Evolutionary conservation across 257 asterid species (phyloP), one percentile per base, ranked within the genome.

Genomic region (Jasminum sambac): DNA sequence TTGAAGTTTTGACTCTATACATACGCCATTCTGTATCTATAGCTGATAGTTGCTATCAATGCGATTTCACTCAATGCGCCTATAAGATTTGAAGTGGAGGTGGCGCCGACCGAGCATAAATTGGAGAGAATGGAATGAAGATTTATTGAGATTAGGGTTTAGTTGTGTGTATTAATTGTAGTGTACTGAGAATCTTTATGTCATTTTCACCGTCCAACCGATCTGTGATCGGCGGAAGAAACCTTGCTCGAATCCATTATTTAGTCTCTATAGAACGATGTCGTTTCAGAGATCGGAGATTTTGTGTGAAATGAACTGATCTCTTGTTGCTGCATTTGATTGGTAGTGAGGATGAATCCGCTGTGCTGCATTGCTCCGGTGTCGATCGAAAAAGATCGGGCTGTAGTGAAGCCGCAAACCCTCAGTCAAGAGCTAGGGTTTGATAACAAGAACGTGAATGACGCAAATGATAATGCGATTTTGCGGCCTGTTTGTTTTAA

Each of bases 321-420:
- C 21, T 38, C 21, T 25, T 10, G 34, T 11, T 41, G 43, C 3
- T 60, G 42, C 5, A 34, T 55, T 7, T 65, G 71, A 10, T 73
- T 52, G 52, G n/a, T 19, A 9, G 44, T 64, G 41, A 73, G 82
- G 72, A 92, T 93, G 99, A 94, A 94, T 82, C 99, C 99, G 11
- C 84, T 94, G 44, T 94, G 99, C 92, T 94, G 99, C 99, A 94
- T 94, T 91, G 99, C 99, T 69, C 97, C 99, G 50, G 99, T 94
- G 34, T 85, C 99, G 79, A 84, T 85, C 14, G 98, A 94, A 24
- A 84, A 85, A 72, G 99, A 94, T 88, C 92, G 82, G 44, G 82
- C 84, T 57, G 89, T 87, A 41, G 86, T 94, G 65, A 94, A 81
- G 85, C 77, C 91, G 57, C 90, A 81, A 70, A 76, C 92, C 73